Base-by-base conservation (phyloP, 306 rosid genomes). In the Arachis hypogaea region DNA sequence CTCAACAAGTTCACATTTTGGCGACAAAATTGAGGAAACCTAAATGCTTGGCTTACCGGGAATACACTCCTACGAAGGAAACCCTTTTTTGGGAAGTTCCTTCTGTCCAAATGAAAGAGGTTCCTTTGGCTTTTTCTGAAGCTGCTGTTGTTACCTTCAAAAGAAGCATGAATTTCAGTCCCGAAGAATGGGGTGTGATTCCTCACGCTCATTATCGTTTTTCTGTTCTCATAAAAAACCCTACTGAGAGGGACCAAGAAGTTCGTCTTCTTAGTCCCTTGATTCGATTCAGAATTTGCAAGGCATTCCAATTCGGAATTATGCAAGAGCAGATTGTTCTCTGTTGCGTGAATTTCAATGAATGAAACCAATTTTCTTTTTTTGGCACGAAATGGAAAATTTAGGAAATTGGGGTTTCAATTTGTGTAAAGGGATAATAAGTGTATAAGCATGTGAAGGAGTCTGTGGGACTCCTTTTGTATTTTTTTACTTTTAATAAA, bases 1-100 rank as follows among this genome's bases (percentile, higher is more conserved):
- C 83, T 86, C 65, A 85, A 77, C 14, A 90, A 74, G 81, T 88
- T 85, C 57, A 89, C 92, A 82, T 88, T 86, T 52, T 86, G 81
- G 55, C 90, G 84, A 82, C 78, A 82, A 66, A 90, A 72, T 41
- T 75, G 86, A 0, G 93, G 77, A 65, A 91, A 86, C 56, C 81
- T 84, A 74, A 79, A 80, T n/a, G 63, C 77, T 75, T 83, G 91
- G 78, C 79, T 73, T 46, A 83, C 70, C 87, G 88, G 82, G 30
- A 77, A 76, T 47, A 29, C 12, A 64, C 78, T 74, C 78, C 74
- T 72, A 22, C 78, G 80, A 51, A 59, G 80, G 45, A 59, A 16
- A 68, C 76, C 89, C 66, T 84, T 72, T 80, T 71, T 84, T 3
- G 72, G 73, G 59, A 51, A 56, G 40, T 43, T 55, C 52, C 80